Evolutionary conservation across 108 stramenopile genomes (phyloP), one percentile per base, ranked within the genome.

Genomic region (Discostella pseudostelligera): DNA sequence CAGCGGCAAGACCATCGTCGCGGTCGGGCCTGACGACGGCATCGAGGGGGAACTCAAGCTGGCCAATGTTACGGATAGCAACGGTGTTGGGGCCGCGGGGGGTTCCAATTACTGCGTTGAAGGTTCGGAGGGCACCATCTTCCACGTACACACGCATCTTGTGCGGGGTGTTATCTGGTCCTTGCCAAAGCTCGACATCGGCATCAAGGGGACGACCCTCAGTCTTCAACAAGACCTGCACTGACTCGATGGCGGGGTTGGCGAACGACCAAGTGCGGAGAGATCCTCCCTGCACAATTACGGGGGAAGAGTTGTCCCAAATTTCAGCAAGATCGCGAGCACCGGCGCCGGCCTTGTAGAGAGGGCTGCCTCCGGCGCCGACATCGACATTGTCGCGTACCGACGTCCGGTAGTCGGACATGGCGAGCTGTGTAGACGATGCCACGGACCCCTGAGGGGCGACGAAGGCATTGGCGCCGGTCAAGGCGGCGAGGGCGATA

Each of bases 141-240:
- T 92, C 90, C 43, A 88, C 50, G 70, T 92, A 92, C 0, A 92
- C 81, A 39, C 76, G 62, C 82, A 88, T 85, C 69, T 88, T 88
- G 59, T 82, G 79, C 9, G 90, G 90, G 25, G 87, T 87, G 74
- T 88, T 86, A 46, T 87, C 84, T 19, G 90, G 90, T 48, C 87
- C 87, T 36, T 88, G 84, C 87, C 87, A 88, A 10, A 92, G 55
- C 49, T 88, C 86, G 37, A 92, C 67, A 55, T 92, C 72, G 56
- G 87, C 87, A 55, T 85, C 72, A n/a, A 92, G 69, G 14, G 90
- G 90, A 78, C 87, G 87, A 57, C 90, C 90, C 65, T 87, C 87
- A 13, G 87, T 88, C 71, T 82, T 83, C 74, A 91, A 69, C 54
- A 82, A 62, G 26, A 91, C 84, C 59, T 87, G 85, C 2, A 84